Evolutionary conservation across 208 protist species (phyloP), one percentile per base, ranked within the genome.

Genomic region (Porcisia hertigi): DNA sequence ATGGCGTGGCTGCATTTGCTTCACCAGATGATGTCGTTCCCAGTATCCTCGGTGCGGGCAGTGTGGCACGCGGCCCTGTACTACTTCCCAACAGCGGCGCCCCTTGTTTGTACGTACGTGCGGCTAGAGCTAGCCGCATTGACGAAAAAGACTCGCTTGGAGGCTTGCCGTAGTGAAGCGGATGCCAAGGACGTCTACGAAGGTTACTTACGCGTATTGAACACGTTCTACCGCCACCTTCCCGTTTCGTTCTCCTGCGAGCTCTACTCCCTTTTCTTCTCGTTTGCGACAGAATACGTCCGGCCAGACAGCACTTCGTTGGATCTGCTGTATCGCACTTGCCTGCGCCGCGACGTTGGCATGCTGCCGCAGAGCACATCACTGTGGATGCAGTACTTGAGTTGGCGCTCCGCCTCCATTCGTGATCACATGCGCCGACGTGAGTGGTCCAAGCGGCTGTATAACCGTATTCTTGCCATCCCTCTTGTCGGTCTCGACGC

Each of bases 211-310:
- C 77, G 93, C 20, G 45, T 97, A 6, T 73, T 97, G 20, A 95
- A 95, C 76, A 79, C 75, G 34, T 97, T 97, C 66, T 93, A 88
- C 63, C 87, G 90, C 20, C 93, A 97, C 76, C 83, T 97, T n/a
- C 86, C 85, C 34, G 58, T 93, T 0, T 84, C 81, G 59, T 93
- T 88, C 75, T 91, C 83, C 66, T 87, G 89, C 67, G 79, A 92
- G 41, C 80, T 95, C 20, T 97, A 95, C 88, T 81, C 69, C 23
- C 71, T 95, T 8, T 97, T 95, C 75, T 85, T 94, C 20, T 75
- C 87, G 43, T 95, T 93, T 77, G 69, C 87, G 53, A 80, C 76
- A 9, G 71, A 87, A n/a, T 91, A 86, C 73, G 84, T 97, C 20
- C 71, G 85, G 41, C 88, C 90, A 30, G 90, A 95, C 66, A 85